These are phyloP conservation scores for Ustilago bromivora DNA, from an alignment of 1,284 basidiomycete genomes.

Conservation along the genomic window DNA sequence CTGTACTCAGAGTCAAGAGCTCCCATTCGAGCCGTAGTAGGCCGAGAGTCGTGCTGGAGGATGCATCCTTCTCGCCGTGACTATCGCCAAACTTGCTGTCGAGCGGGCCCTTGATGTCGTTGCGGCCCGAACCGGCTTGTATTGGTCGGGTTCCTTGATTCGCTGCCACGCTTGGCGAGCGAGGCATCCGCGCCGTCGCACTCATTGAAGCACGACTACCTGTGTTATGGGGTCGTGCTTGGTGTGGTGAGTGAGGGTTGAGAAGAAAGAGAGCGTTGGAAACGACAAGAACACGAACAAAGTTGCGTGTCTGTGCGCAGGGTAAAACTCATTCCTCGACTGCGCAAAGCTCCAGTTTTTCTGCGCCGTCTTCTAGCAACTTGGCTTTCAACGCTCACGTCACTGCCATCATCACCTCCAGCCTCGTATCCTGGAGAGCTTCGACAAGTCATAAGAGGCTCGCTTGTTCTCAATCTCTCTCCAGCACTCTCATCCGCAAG, in stretches of 20 bases:
- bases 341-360: conserved; percentile 13
- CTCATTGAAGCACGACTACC: conserved; percentile 16
- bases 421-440: background rate
- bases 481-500: background rate
- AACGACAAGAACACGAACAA: background rate
- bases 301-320: background rate
- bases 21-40: conserved; percentile 35
- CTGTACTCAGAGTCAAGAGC: conserved; percentile 52
- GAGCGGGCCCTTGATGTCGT: background rate
- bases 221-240: too few species aligned
- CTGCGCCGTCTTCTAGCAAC: conserved; percentile 11
- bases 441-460: too few species aligned
- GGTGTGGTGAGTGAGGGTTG: background rate
- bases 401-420: conserved; percentile 18
- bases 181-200: conserved; percentile 10
- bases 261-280: background rate
- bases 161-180: conserved; percentile 17
- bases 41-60: conserved; percentile 5
- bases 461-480: background rate
- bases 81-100: background rate
- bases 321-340: background rate
- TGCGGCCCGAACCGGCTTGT: background rate
- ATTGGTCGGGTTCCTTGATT: background rate
- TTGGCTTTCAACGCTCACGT: conserved; percentile 2
- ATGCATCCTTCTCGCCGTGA: background rate